Percentiles rank a stretch among this genome's conserved stretches.
Evolutionary conservation across 495 filamentous ascomycete species (phyloP).

Genomic region (Tetracladium setigerum): DNA sequence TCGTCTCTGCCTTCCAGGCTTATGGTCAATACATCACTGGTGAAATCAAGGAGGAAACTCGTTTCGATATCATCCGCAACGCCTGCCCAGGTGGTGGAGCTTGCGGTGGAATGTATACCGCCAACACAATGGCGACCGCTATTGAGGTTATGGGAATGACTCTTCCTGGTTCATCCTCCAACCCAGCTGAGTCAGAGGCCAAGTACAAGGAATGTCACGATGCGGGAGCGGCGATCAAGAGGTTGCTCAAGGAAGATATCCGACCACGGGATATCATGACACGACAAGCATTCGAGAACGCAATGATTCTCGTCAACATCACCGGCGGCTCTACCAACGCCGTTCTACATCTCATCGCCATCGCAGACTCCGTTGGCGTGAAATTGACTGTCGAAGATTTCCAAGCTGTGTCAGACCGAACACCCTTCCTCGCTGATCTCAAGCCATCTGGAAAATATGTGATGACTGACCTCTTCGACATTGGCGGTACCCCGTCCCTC

Average conservation of each 20-base stretch:
- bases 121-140: conserved; percentile 97
- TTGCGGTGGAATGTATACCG: conserved; percentile 98
- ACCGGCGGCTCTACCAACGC: conserved; percentile 96
- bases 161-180: conserved; percentile 86
- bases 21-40: conserved; percentile 93
- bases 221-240: conserved; percentile 81
- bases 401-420: conserved; percentile 86
- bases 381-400: conserved; percentile 96
- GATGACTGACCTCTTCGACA: conserved; percentile 82
- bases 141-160: conserved; percentile 96
- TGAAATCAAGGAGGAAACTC: conserved; percentile 82
- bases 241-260: conserved; percentile 81
- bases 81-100: conserved; percentile 91
- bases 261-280: conserved; percentile 85
- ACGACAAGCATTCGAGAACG: conserved; percentile 87
- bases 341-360: conserved; percentile 93
- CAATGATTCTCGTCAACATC: conserved; percentile 92
- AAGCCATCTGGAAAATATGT: conserved; percentile 98
- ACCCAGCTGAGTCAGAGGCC: conserved; percentile 77
- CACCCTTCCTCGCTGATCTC: conserved; percentile 88
- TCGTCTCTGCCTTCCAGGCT: conserved; percentile 95
- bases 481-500: conserved; percentile 86
- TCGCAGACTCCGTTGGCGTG: conserved; percentile 88
- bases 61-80: conserved; percentile 90
- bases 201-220: conserved; percentile 83